A percentile compares a stretch with the other conserved stretches of the same genome.
phyloP scores from a whole-genome alignment of 306 rosid species.

The Quercus wislizeni region DNA sequence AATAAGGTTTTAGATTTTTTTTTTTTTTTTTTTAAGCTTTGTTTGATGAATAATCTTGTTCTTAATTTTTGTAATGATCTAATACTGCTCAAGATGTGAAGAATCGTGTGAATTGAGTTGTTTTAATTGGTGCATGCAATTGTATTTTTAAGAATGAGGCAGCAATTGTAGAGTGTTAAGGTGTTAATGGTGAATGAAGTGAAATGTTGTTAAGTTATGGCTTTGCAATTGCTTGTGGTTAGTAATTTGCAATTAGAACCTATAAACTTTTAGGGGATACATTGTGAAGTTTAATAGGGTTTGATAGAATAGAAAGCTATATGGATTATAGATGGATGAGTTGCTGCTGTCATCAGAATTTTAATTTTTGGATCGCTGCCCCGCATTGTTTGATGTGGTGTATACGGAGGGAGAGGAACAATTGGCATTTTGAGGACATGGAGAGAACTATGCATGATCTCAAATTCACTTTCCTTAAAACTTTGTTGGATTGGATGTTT shows the following conservation, averaged over 20 bases:
- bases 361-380: no score
- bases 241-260: not conserved
- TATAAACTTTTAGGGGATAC: not conserved
- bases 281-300: not conserved
- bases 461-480: no score
- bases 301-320: not conserved
- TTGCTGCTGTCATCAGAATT: not conserved
- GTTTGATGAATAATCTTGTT: not conserved
- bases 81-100: not conserved
- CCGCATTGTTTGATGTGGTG: no score
- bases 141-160: not conserved
- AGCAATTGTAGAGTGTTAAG: not conserved
- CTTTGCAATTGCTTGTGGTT: not conserved
- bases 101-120: not conserved
- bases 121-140: not conserved
- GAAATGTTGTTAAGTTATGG: not conserved
- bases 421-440: no score
- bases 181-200: not conserved
- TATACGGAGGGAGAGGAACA: no score
- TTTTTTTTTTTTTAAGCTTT: not conserved
- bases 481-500: no score
- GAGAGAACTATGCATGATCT: no score
- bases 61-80: not conserved
- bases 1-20: not conserved
- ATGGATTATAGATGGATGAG: not conserved